Evolutionary conservation across 768 basidiomycete genomes (phyloP).

Genomic region (Dentipellis fragilis): DNA sequence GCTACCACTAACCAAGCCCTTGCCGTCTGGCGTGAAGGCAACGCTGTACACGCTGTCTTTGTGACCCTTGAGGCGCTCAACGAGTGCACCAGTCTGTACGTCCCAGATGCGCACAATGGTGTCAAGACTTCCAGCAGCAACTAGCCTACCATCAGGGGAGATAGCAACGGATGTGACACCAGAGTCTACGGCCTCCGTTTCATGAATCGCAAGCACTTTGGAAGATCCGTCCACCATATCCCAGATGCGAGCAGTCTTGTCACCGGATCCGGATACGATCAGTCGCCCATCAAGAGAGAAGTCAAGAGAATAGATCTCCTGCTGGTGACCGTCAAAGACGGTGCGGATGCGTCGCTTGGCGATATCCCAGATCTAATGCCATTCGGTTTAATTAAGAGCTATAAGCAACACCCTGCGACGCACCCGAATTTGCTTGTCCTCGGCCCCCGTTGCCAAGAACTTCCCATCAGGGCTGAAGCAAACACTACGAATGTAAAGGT

Average conservation of each 20-base stretch:
- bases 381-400: no score
- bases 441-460: slow-evolving; percentile 70
- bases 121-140: slow-evolving; percentile 51
- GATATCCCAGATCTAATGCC: slow-evolving; percentile 82
- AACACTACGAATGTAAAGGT: slow-evolving; percentile 84
- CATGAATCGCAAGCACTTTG: slow-evolving; percentile 36
- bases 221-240: slow-evolving; percentile 38
- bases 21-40: slow-evolving; percentile 89
- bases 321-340: slow-evolving; percentile 80
- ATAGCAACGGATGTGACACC: slow-evolving; percentile 54
- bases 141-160: slow-evolving; percentile 46
- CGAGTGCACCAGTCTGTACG: slow-evolving; percentile 40
- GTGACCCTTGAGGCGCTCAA: slow-evolving; percentile 51
- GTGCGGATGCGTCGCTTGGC: slow-evolving; percentile 66
- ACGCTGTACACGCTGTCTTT: slow-evolving; percentile 56
- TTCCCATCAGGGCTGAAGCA: slow-evolving; percentile 70
- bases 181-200: slow-evolving; percentile 42
- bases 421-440: slow-evolving; percentile 88
- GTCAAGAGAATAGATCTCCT: slow-evolving; percentile 91
- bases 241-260: slow-evolving; percentile 54
- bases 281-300: slow-evolving; percentile 80
- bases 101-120: slow-evolving; percentile 70
- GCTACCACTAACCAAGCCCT: slow-evolving; percentile 81
- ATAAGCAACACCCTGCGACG: slow-evolving; percentile 13
- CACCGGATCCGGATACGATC: slow-evolving; percentile 86